These are phyloP conservation scores for Agaricales sp. DNA, from an alignment of 1,284 basidiomycete genomes.

Conservation along the genomic window DNA sequence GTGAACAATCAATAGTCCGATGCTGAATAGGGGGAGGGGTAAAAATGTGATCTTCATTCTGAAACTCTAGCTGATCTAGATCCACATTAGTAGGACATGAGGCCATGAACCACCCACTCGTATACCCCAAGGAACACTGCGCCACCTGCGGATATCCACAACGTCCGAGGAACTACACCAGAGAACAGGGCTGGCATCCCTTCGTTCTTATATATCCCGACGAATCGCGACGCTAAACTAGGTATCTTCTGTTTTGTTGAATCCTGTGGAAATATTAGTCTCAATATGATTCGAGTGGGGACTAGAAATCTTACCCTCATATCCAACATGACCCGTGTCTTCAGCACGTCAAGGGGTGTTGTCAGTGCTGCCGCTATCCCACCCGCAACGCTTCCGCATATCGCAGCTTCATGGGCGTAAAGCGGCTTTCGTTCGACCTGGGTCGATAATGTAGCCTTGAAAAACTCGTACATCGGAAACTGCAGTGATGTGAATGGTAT, in stretches of 20 bases:
- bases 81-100: constrained; percentile 11
- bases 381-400: constrained; percentile 89
- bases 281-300: too few relatives aligned
- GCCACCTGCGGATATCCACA: constrained; percentile 95
- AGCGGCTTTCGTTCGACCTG: constrained; percentile 23
- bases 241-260: constrained; percentile 42
- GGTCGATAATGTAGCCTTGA: constrained; percentile 45
- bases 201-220: constrained; percentile 63
- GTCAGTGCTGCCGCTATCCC: constrained; percentile 85
- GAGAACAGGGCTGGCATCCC: constrained; percentile 75
- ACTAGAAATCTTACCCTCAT: constrained; percentile 52
- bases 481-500: constrained; percentile 98
- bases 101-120: constrained; percentile 48
- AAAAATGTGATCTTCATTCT: too few relatives aligned
- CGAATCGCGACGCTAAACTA: constrained; percentile 44
- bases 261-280: too few relatives aligned
- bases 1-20: too few relatives aligned
- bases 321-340: constrained; percentile 97
- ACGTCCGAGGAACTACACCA: constrained; percentile 83
- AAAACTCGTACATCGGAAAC: constrained; percentile 90
- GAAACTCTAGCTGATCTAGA: too few relatives aligned
- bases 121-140: constrained; percentile 96
- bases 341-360: constrained; percentile 94
- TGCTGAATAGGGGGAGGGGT: too few relatives aligned
- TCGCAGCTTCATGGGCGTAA: constrained; percentile 76